These are phyloP conservation scores for Capronia coronata DNA, from an alignment of 2,329 filamentous ascomycete genomes.

Conservation along the genomic window DNA sequence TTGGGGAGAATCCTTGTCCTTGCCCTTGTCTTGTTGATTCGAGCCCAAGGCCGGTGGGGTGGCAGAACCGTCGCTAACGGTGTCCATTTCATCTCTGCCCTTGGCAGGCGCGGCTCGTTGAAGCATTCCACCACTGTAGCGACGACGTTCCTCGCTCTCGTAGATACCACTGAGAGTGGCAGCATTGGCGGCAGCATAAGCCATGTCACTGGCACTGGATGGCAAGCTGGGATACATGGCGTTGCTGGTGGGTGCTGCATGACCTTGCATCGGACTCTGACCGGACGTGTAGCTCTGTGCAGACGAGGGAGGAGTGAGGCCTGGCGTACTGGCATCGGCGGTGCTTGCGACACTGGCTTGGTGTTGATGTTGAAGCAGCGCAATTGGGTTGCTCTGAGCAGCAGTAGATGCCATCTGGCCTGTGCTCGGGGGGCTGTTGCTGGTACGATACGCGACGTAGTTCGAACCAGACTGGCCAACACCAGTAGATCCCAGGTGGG, in stretches of 20 bases:
- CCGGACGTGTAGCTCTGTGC: conserved; percentile 58
- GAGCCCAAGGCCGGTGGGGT: conserved; percentile 27
- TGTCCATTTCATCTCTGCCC: conserved; percentile 36
- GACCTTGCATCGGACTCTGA: conserved; percentile 48
- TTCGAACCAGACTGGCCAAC: conserved; percentile 68
- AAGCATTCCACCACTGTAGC: conserved; percentile 56
- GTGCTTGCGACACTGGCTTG: conserved; percentile 32
- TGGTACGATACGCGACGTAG: conserved; percentile 52
- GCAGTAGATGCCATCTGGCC: conserved; percentile 39
- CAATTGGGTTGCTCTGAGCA: conserved; percentile 31
- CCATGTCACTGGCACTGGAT: conserved; percentile 51
- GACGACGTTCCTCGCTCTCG: conserved; percentile 54
- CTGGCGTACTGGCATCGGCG: conserved; percentile 50
- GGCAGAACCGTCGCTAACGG: conserved; percentile 27
- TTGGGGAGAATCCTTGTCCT: conserved; percentile 19
- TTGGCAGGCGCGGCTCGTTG: conserved; percentile 47
- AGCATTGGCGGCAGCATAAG: conserved; percentile 52
- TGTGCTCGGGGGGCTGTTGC: conserved; percentile 49
- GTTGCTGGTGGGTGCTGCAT: conserved; percentile 30
- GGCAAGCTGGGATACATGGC: conserved; percentile 60
- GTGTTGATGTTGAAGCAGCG: conserved; percentile 25
- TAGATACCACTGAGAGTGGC: conserved; percentile 56
- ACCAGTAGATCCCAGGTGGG: conserved; percentile 67
- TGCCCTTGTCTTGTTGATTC: conserved; percentile 22
- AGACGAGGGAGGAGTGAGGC: conserved; percentile 56